phyloP scores from a whole-genome alignment of 1,284 basidiomycete species.

The Meripilus lineatus region DNA sequence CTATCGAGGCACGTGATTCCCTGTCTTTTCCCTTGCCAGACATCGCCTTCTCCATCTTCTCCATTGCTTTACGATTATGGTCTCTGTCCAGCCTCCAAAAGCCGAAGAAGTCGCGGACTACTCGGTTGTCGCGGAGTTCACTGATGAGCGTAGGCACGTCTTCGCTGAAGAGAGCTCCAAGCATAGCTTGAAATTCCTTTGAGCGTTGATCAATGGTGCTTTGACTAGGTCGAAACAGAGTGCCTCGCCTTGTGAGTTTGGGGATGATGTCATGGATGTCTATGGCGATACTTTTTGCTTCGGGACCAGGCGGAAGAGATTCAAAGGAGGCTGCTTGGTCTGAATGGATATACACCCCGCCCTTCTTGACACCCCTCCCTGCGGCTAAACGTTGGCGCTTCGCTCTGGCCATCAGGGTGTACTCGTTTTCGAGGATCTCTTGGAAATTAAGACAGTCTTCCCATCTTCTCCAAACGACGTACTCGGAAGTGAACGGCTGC shows the following conservation, averaged over 20 bases:
- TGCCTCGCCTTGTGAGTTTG: constrained; percentile 62
- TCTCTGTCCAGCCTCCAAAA: constrained; percentile 71
- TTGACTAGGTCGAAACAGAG: constrained; percentile 64
- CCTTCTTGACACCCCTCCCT: constrained; percentile 72
- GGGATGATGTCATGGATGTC: constrained; percentile 65
- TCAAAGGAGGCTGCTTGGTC: constrained; percentile 77
- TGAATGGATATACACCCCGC: constrained; percentile 60
- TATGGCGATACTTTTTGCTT: constrained; percentile 61
- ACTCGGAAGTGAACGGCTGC: constrained; percentile 32
- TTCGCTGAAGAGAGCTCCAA: constrained; percentile 51
- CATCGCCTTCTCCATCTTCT: constrained; percentile 2
- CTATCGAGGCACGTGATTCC: constrained; percentile 23
- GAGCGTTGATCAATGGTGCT: constrained; percentile 61
- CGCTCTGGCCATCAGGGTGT: constrained; percentile 51
- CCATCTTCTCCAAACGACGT: constrained; percentile 74
- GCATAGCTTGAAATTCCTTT: constrained; percentile 51
- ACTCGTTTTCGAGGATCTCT: constrained; percentile 60
- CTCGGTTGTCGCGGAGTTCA: constrained; percentile 54
- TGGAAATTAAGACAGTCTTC: constrained; percentile 77
- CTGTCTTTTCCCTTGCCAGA: constrained; percentile 10
- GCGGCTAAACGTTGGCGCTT: constrained; percentile 58
- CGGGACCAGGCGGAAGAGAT: constrained; percentile 77
- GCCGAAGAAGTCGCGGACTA: constrained; percentile 71
- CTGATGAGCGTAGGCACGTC: constrained; percentile 59
- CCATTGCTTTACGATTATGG: constrained; percentile 36